phyloP scores from a whole-genome alignment of 768 basidiomycete genomes.

The Gautieria morchelliformis region DNA sequence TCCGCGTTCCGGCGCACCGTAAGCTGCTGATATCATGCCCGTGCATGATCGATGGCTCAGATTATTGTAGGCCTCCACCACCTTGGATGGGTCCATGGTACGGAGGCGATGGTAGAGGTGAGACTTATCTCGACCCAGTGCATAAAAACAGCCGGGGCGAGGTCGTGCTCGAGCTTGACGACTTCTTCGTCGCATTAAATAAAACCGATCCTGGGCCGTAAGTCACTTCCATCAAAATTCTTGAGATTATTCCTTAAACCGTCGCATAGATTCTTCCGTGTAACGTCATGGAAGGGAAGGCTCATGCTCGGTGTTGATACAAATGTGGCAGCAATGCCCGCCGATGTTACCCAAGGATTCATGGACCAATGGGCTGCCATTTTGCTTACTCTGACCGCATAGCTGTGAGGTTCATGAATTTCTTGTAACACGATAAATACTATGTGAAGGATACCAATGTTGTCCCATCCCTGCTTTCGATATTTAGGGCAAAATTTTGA shows the following conservation, averaged over 20 bases:
- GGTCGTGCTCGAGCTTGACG: neutral
- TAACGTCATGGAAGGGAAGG: neutral
- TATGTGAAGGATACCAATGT: no score
- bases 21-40: neutral
- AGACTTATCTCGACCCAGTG: neutral
- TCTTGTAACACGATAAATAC: no score
- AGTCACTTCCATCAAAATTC: neutral
- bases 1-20: neutral
- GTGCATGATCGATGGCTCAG: neutral
- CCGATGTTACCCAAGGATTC: neutral
- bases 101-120: neutral
- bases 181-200: neutral
- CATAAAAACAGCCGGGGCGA: neutral
- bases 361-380: neutral
- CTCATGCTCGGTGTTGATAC: neutral
- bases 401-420: no score
- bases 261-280: neutral
- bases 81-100: conserved; percentile 4
- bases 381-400: neutral
- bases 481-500: no score
- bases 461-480: no score
- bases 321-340: neutral
- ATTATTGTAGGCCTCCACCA: neutral
- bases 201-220: neutral
- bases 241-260: neutral